Evolutionary conservation across 2,329 filamentous ascomycete genomes (phyloP).

Genomic region (Coniochaeta hoffmannii): DNA sequence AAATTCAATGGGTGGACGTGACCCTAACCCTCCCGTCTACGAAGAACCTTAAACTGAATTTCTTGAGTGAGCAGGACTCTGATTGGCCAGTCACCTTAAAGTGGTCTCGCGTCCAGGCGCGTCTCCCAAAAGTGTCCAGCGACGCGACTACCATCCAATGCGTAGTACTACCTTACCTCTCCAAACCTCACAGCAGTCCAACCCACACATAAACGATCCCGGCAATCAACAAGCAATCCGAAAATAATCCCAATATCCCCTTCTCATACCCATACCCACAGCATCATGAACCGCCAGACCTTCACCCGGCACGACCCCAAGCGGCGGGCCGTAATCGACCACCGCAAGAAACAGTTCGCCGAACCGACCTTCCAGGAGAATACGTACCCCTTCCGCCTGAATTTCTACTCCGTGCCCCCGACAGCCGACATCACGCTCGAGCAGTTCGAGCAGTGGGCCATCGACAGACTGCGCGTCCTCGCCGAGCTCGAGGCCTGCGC

Average conservation of each 20-base stretch:
- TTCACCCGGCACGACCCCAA: conserved; percentile 57
- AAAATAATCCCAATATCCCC: background rate
- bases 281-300: conserved; percentile 43
- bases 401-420: conserved; percentile 83
- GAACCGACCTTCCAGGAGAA: conserved; percentile 67
- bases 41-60: background rate
- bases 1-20: background rate
- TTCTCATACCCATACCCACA: conserved; percentile 1
- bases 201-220: background rate
- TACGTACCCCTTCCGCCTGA: conserved; percentile 78
- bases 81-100: background rate
- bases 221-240: background rate
- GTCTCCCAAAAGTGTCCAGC: conserved; percentile 11
- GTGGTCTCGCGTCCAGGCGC: conserved; percentile 13
- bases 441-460: conserved; percentile 98
- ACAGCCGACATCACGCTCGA: conserved; percentile 93
- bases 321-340: conserved; percentile 66
- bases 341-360: conserved; percentile 83
- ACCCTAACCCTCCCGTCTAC: background rate
- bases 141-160: conserved; percentile 4
- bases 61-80: background rate
- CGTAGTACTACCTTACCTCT: too few relatives aligned
- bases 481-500: conserved; percentile 89
- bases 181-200: background rate
- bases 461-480: conserved; percentile 80